Base-by-base conservation (phyloP, 106 monocot species). In the Dendrobium chrysotoxum region DNA sequence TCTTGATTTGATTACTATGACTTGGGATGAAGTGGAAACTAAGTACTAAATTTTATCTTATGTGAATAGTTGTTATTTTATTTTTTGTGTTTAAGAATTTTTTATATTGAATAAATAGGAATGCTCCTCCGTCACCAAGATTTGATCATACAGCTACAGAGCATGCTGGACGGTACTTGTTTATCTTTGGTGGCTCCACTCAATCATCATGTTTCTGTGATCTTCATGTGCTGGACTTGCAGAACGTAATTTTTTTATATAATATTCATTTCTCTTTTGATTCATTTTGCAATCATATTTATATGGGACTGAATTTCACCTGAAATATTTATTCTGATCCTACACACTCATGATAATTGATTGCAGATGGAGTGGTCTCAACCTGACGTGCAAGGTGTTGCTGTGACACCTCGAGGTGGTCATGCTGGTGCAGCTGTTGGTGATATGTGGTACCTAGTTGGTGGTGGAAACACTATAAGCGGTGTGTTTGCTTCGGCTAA, bases 331-430 rank as follows among this genome's bases (percentile, higher is more conserved):
- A 41, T 75, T 61, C 25, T 73, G 4, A 72, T 45, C n/a, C 42
- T 7, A 26, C 9, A 20, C 77, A 55, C 40, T 42, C 9, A 39
- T 23, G 40, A n/a, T 53, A 28, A 64, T 67, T 15, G 25, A 23
- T 81, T 83, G 58, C 83, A 96, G 96, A 90, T 94, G 96, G 93
- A 93, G 47, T 96, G 96, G 96, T 89, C 96, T 79, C 88, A 92
- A 55, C 83, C 91, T 75, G 87, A 90, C 18, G 86, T 84, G 71
- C 92, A 89, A 58, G 91, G 89, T 83, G 86, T 83, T 18, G 85
- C 78, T 82, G 87, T 91, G 41, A 83, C 50, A 65, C 92, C 93
- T 39, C 86, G 96, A 72, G 90, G 93, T 75, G 96, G 96, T 81
- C 96, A 96, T 88, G 93, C 96, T 75, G 85, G 92, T 7, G 75